Evolutionary conservation across 2,329 filamentous ascomycete genomes (phyloP), one percentile per base, ranked within the genome.

Genomic region (Aspergillus vadensis): DNA sequence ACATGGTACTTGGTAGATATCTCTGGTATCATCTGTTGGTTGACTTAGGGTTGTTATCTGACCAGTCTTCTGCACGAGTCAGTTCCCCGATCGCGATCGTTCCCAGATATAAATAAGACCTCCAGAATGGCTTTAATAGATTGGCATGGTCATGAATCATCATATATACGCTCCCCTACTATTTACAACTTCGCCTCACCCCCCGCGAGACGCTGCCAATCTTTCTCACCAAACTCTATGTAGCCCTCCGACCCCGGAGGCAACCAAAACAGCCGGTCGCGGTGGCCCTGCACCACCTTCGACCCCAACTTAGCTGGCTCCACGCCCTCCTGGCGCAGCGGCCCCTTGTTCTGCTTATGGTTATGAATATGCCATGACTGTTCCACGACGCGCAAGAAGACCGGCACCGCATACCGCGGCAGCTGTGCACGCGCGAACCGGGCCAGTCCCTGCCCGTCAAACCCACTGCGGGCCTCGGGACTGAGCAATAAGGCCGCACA

Each of bases 341-440:
- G 87, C 1, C 88, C 83, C 73, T 93, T 93, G 71, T 91, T 91
- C 76, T 92, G 90, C 77, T 93, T 93, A 72, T 91, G 89, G 68
- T 92, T 93, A 5, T 88, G 84, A 38, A 75, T 78, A 59, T 78
- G 76, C 8, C 68, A 69, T 4, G 74, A 60, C 12, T 70, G 73
- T 25, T 82, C 77, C 21, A 90, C 82, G 17, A 91, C 74, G 0
- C 90, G 81, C 44, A 92, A 68, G 76, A 93, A 93, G 2, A 92
- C 76, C 0, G 91, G 91, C 1, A 93, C 88, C 0, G 90, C 91
- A 69, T 92, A 93, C 63, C 82, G 83, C 0, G 91, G 90, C 21
- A 93, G 78, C 54, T 85, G 81, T 14, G 81, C 79, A 6, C 84
- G 82, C 2, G 82, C 81, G 69, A 88, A 85, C 75, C 74, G 79